Evolutionary conservation across 805 yeast genomes (phyloP), one percentile per base, ranked within the genome.

Genomic region (Wickerhamomyces sydowiorum): DNA sequence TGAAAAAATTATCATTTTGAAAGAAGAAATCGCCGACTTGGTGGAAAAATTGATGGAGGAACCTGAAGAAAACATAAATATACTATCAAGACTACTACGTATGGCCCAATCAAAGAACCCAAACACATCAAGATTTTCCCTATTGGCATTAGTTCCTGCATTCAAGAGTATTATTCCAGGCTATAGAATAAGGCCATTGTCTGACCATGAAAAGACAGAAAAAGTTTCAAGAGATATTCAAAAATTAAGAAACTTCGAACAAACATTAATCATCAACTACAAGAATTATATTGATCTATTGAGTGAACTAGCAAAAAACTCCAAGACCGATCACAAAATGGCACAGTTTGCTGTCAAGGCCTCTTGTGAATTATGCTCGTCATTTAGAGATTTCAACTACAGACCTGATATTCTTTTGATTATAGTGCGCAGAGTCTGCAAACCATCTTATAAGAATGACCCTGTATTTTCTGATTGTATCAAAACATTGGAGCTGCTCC

Each of bases 131-230:
- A 84, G 85, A 61, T 69, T 89, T 41, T 75, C 96, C 1, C 66
- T 89, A 46, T 66, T 88, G 47, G 82, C 98, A 0, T 71, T 90
- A 46, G 82, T 88, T 3, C 87, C 95, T 0, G 86, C 88, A 4
- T 87, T 87, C 71, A 87, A 86, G 53, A 75, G 83, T 42, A 75
- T 93, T 37, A 80, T 93, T 1, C 99, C 99, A 2, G 82, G 93
- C 7, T 91, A 91, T 62, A 76, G 81, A 46, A 88, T 91, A 40
- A 73, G 96, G 58, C 84, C 95, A 2, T 69, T 93, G 40, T 73
- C 88, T 2, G 97, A 88, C 15, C 63, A 76, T 0, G 98, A 91
- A 61, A 79, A 78, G 60, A 75, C 77, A 46, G 96, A 88, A 54
- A 86, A 80, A 53, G 95, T 88, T 4, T 69, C 90, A 13, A 86